Conservation (phyloP, 257 asterid species). For the Ocimum tenuiflorum region DNA sequence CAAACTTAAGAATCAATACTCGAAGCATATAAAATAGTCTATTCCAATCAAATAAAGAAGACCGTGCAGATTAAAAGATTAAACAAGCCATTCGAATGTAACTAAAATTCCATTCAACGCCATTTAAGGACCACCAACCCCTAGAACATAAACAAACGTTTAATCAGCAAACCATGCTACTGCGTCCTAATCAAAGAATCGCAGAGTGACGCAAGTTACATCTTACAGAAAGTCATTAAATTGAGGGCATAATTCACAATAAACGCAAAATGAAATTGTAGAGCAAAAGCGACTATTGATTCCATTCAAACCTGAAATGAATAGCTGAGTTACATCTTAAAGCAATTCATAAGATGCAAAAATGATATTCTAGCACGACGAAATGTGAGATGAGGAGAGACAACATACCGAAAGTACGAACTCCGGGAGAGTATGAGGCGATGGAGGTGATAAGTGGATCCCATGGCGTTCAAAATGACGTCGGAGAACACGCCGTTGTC, state of each 20-base stretch:
- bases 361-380: not conserved
- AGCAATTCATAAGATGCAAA: not conserved
- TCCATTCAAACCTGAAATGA: not conserved
- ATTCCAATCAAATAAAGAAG: not conserved
- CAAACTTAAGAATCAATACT: not conserved
- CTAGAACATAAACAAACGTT: not conserved
- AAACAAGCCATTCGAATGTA: not conserved
- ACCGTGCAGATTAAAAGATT: not conserved
- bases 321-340: not conserved
- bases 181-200: not conserved
- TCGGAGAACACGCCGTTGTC: constrained; percentile 78
- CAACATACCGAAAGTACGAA: constrained; percentile 71
- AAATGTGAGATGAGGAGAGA: not conserved
- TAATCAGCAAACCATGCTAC: not conserved
- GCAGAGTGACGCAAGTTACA: too few relatives aligned
- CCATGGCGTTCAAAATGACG: constrained; percentile 76
- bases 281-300: not conserved
- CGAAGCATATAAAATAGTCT: not conserved
- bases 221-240: too few relatives aligned
- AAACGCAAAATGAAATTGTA: not conserved
- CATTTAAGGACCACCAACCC: not conserved
- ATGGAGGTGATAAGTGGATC: constrained; percentile 72
- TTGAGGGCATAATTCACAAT: not conserved
- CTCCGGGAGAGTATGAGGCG: constrained; percentile 92
- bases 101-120: not conserved